Percentiles rank a stretch among this genome's conserved stretches.
Evolutionary conservation across 108 stramenopile genomes (phyloP).

Genomic region (Skeletonema tropicum): DNA sequence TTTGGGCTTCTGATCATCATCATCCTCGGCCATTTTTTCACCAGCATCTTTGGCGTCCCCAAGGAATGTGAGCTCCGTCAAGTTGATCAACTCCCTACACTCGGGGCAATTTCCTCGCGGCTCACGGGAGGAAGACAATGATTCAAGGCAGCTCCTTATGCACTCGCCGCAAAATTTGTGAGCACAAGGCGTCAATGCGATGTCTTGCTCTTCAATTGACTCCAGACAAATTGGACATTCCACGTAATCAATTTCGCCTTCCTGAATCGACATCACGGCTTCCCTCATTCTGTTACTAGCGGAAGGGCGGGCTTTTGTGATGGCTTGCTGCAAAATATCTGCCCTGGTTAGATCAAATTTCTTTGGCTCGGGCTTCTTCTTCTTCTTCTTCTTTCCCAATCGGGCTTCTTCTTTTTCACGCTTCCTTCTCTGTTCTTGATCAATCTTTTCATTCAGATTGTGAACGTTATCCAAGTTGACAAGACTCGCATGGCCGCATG

Average conservation of each 20-base stretch:
- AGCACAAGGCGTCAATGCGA: conserved; percentile 41
- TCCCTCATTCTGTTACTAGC: conserved; percentile 15
- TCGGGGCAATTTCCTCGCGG: conserved; percentile 14
- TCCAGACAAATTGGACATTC: conserved; percentile 39
- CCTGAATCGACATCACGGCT: conserved; percentile 15
- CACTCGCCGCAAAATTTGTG: conserved; percentile 36
- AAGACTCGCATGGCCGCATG: conserved; percentile 21
- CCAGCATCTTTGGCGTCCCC: conserved; percentile 26
- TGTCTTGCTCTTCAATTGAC: conserved; percentile 11
- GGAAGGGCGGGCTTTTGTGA: conserved; percentile 11
- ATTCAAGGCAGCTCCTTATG: conserved; percentile 16
- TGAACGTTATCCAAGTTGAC: conserved; percentile 19
- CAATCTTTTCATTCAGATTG: conserved; percentile 3
- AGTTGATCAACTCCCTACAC: conserved; percentile 13
- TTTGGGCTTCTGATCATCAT: conserved; percentile 9
- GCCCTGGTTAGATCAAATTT: conserved; percentile 9
- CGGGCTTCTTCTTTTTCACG: background rate
- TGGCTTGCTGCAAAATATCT: conserved; percentile 14
- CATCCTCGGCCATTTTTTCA: background rate
- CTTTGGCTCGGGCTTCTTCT: background rate
- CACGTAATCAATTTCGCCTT: conserved; percentile 21
- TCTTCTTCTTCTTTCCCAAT: background rate
- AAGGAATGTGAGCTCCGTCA: conserved; percentile 22
- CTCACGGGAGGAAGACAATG: conserved; percentile 16
- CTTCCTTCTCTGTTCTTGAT: conserved; percentile 2